These are phyloP conservation scores for Trametes elegans DNA, from an alignment of 768 basidiomycete genomes.

Conservation along the genomic window DNA sequence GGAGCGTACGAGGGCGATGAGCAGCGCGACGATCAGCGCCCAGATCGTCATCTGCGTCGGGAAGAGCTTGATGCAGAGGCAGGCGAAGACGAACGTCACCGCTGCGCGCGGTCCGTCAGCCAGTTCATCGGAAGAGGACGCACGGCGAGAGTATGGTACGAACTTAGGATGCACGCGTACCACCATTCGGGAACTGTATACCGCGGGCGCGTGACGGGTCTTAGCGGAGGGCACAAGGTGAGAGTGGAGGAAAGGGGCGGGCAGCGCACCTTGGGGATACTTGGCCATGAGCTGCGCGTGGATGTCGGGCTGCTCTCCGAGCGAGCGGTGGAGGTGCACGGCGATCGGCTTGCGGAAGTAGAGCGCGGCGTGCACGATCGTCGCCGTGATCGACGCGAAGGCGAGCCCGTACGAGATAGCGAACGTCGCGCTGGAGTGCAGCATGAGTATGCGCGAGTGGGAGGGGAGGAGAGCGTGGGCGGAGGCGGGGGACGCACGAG, in stretches of 20 bases:
- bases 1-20: conserved; percentile 31
- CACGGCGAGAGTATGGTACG: too few relatives aligned
- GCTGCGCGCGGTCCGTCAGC: conserved; percentile 27
- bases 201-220: too few relatives aligned
- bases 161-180: conserved; percentile 42
- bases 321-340: conserved; percentile 39
- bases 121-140: neutral
- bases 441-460: conserved; percentile 37
- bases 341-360: conserved; percentile 43
- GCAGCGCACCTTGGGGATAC: conserved; percentile 22
- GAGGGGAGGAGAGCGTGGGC: neutral
- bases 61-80: conserved; percentile 59
- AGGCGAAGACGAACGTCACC: conserved; percentile 57
- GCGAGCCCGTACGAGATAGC: conserved; percentile 41
- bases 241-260: neutral
- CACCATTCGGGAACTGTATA: conserved; percentile 46
- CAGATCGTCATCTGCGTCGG: conserved; percentile 67
- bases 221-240: too few relatives aligned
- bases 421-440: conserved; percentile 30
- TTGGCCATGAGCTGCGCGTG: conserved; percentile 45
- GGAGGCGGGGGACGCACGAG: conserved; percentile 28
- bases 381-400: conserved; percentile 48
- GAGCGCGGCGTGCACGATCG: conserved; percentile 41
- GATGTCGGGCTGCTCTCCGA: conserved; percentile 48
- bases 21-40: conserved; percentile 57